Conservation (phyloP, 352 stramenopile genomes). For the Pythium coloratum region DNA sequence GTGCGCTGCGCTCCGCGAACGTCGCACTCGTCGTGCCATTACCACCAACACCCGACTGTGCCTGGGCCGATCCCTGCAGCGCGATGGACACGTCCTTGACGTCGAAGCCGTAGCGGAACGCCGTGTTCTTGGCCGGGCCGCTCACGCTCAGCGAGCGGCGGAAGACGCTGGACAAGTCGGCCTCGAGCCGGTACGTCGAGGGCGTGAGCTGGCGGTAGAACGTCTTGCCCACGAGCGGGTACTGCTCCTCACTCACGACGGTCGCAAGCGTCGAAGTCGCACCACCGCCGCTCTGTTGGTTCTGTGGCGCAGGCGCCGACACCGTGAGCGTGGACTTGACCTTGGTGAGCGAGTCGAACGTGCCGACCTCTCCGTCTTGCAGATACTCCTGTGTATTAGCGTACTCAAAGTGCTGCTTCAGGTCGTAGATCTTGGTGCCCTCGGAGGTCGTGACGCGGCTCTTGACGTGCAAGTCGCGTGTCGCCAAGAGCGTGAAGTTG, state of each 20-base stretch:
- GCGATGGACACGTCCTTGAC: constrained; percentile 30
- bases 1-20: constrained; percentile 26
- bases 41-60: constrained; percentile 39
- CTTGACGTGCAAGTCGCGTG: constrained; percentile 42
- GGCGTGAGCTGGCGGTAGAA: constrained; percentile 39
- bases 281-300: constrained; percentile 13
- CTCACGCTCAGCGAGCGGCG: constrained; percentile 24
- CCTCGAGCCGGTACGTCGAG: constrained; percentile 43
- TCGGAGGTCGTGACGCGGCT: constrained; percentile 59
- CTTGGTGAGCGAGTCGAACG: constrained; percentile 42
- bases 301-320: not conserved
- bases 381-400: constrained; percentile 54
- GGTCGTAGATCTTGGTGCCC: constrained; percentile 52
- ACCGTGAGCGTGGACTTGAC: constrained; percentile 38
- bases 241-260: constrained; percentile 44
- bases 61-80: constrained; percentile 30
- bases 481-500: constrained; percentile 48
- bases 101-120: constrained; percentile 32
- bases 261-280: constrained; percentile 11
- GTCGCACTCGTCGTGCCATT: constrained; percentile 35
- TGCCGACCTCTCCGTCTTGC: constrained; percentile 44
- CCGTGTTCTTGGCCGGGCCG: constrained; percentile 7
- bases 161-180: constrained; percentile 47
- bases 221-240: constrained; percentile 48
- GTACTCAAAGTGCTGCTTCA: constrained; percentile 48